These are phyloP conservation scores for Phytomonas francai DNA, from an alignment of 208 protist species.

Conservation along the genomic window DNA sequence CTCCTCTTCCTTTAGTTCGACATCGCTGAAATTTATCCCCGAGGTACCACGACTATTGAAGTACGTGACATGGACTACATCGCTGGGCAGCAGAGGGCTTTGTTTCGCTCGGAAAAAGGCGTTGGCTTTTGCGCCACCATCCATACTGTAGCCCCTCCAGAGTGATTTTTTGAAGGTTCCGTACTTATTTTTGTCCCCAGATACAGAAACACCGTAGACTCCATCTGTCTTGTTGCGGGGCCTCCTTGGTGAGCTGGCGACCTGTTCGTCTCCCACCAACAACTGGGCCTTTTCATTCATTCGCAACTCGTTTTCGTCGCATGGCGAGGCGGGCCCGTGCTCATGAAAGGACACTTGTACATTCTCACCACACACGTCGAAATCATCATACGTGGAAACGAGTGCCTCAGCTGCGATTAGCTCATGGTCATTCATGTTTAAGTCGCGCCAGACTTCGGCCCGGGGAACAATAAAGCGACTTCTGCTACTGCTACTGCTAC, in stretches of 20 bases:
- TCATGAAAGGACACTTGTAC: background rate
- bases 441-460: constrained; percentile 57
- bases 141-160: background rate
- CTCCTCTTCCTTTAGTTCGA: constrained; percentile 53
- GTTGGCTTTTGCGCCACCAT: background rate
- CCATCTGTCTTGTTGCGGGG: background rate
- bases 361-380: background rate
- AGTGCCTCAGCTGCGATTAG: background rate
- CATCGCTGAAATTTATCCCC: constrained; percentile 35
- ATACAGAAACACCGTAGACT: constrained; percentile 2
- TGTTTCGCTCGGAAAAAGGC: background rate
- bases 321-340: constrained; percentile 7
- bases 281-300: constrained; percentile 6
- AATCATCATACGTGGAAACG: background rate
- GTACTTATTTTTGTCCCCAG: constrained; percentile 26
- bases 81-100: background rate
- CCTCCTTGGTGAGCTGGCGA: background rate
- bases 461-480: constrained; percentile 63
- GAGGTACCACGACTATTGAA: constrained; percentile 72
- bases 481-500: constrained; percentile 21
- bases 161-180: constrained; percentile 29
- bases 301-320: background rate
- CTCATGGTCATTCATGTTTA: constrained; percentile 24
- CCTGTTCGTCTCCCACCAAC: constrained; percentile 2
- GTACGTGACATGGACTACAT: constrained; percentile 61